Conservation (phyloP, 1,284 basidiomycete species). For the Cutaneotrichosporon sp. region DNA sequence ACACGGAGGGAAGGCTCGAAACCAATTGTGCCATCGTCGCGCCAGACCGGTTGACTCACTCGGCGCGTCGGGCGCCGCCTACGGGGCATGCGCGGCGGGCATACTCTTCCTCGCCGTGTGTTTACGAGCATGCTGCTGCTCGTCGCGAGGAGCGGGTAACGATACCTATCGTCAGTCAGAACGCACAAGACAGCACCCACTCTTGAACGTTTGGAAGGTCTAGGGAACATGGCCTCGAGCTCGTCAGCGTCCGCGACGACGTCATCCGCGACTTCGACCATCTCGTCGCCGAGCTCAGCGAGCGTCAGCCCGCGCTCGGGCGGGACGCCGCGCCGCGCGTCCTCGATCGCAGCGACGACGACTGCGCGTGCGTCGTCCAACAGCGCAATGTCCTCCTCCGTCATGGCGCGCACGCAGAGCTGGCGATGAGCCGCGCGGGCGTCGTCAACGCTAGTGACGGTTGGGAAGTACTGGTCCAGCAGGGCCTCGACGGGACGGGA, state of each 20-base stretch:
- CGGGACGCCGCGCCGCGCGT: neutral
- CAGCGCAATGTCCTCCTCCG: neutral
- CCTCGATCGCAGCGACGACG: neutral
- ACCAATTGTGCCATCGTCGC: too few species aligned
- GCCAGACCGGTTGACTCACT: too few species aligned
- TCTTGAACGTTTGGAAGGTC: neutral
- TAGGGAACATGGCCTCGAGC: constrained; percentile 14
- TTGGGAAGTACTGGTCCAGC: neutral
- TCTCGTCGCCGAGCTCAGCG: neutral
- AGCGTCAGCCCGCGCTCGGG: neutral
- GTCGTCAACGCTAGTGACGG: neutral
- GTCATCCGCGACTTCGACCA: constrained; percentile 5
- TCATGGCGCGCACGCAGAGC: constrained; percentile 1
- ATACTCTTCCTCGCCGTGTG: neutral
- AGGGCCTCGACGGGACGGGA: neutral
- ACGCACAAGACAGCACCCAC: neutral
- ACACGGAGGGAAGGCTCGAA: neutral
- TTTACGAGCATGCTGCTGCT: neutral
- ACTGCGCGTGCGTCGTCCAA: neutral
- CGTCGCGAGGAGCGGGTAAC: neutral
- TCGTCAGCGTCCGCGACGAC: constrained; percentile 12
- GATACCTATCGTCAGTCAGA: neutral
- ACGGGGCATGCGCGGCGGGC: too few species aligned
- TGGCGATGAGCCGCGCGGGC: too few species aligned
- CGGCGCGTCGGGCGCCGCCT: too few species aligned